Conservation (phyloP, 352 stramenopile genomes). For the Globisporangium paroecandrum region DNA sequence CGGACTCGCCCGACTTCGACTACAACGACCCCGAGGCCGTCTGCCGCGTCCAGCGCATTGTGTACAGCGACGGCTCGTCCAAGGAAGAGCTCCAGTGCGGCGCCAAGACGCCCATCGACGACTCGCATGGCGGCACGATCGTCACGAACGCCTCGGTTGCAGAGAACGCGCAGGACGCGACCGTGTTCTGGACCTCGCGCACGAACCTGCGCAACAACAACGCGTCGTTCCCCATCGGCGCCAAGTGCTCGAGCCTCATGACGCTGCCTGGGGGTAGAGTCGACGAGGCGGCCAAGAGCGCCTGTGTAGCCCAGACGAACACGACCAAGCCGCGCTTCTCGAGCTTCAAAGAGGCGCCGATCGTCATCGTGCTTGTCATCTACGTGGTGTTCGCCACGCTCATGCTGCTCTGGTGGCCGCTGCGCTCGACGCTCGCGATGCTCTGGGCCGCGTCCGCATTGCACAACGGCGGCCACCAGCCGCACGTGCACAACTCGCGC, state of each 20-base stretch:
- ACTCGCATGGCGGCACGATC: conserved; percentile 11
- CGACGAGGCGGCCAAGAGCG: conserved; percentile 11
- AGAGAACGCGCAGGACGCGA: conserved; percentile 14
- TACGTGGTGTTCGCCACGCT: conserved; percentile 12
- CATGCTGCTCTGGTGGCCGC: conserved; percentile 18
- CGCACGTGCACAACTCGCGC: neutral
- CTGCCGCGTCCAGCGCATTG: conserved; percentile 15
- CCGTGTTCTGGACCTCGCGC: conserved; percentile 38
- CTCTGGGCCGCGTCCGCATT: conserved; percentile 7
- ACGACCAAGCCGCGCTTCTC: conserved; percentile 3
- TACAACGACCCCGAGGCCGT: conserved; percentile 15
- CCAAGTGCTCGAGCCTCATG: conserved; percentile 28
- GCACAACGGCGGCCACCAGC: conserved; percentile 5
- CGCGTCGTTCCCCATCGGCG: conserved; percentile 40
- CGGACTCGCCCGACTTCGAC: conserved; percentile 12
- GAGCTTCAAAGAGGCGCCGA: conserved; percentile 15
- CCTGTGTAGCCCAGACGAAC: neutral
- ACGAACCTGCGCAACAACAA: conserved; percentile 50
- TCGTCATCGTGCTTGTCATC: conserved; percentile 15
- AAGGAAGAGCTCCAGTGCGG: conserved; percentile 19
- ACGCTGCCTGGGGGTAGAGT: conserved; percentile 5
- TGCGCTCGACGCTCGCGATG: conserved; percentile 11
- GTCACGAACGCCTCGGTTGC: conserved; percentile 13
- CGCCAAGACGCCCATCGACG: conserved; percentile 6
- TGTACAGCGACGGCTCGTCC: conserved; percentile 5